Percentiles rank a stretch among this genome's conserved stretches.
Conservation (phyloP, 2,329 filamentous ascomycete species). For the Didymella arachidicola region DNA sequence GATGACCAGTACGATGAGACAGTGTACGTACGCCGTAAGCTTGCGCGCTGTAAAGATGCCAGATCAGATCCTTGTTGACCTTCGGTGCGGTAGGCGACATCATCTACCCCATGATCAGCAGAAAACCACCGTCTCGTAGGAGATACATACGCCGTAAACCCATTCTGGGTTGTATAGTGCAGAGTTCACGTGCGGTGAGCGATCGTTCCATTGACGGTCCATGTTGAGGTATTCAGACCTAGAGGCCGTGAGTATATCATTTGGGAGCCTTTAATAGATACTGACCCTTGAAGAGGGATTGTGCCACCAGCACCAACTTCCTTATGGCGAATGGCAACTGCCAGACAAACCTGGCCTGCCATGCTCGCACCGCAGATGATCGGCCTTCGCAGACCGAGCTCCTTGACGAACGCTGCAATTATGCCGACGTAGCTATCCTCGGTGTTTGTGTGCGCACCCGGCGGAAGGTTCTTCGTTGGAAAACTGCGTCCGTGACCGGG, state of each 20-base stretch:
- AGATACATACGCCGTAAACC: constrained; percentile 53
- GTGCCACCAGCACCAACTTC: constrained; percentile 58
- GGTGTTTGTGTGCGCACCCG: constrained; percentile 58
- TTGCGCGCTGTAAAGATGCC: constrained; percentile 60
- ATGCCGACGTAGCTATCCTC: constrained; percentile 58
- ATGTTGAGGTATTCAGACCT: constrained; percentile 54
- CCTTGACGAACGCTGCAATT: constrained; percentile 56
- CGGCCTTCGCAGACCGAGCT: constrained; percentile 54
- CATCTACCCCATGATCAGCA: constrained; percentile 44
- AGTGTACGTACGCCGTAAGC: constrained; percentile 53
- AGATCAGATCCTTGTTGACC: constrained; percentile 58
- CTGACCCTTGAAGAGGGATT: constrained; percentile 57
- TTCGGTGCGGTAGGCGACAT: constrained; percentile 57
- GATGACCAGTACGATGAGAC: too few relatives aligned
- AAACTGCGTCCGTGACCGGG: constrained; percentile 60
- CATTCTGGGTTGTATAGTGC: constrained; percentile 59
- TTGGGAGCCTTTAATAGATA: constrained; percentile 21
- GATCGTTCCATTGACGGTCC: constrained; percentile 57
- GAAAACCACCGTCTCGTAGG: accelerated
- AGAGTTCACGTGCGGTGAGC: constrained; percentile 58
- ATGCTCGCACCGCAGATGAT: constrained; percentile 61
- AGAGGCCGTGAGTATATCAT: background rate
- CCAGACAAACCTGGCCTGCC: constrained; percentile 59
- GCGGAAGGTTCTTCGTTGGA: constrained; percentile 52
- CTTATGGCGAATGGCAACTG: constrained; percentile 56